These are phyloP conservation scores for Rhodotorula diobovata DNA, from an alignment of 768 basidiomycete species.

Conservation along the genomic window DNA sequence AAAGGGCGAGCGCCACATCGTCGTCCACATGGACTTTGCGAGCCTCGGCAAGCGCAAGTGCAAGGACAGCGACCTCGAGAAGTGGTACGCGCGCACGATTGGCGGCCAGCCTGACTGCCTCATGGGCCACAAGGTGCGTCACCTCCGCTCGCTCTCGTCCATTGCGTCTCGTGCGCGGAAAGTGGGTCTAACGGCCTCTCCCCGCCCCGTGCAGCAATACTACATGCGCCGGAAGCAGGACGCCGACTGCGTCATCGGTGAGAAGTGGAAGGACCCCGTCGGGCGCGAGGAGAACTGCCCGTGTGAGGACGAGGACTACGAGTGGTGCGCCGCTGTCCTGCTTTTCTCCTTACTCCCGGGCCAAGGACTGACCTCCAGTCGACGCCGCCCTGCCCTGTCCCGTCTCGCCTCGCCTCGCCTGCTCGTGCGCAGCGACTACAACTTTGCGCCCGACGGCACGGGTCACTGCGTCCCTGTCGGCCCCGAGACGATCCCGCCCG, in stretches of 20 bases:
- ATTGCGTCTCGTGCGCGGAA: background rate
- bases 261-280: conserved; percentile 82
- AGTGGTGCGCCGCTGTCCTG: conserved; percentile 62
- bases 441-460: conserved; percentile 68
- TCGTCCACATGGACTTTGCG: conserved; percentile 79
- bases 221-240: conserved; percentile 76
- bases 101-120: conserved; percentile 62
- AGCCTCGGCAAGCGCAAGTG: conserved; percentile 67
- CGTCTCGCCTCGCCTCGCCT: background rate
- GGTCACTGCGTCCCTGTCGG: conserved; percentile 73
- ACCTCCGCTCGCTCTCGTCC: too few relatives aligned
- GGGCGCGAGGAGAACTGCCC: conserved; percentile 71
- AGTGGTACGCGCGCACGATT: conserved; percentile 73
- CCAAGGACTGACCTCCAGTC: too few relatives aligned
- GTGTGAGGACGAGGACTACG: conserved; percentile 83
- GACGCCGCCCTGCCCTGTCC: too few relatives aligned
- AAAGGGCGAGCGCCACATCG: conserved; percentile 58
- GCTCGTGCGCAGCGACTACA: conserved; percentile 66
- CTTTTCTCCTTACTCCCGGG: conserved; percentile 20
- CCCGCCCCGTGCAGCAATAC: conserved; percentile 69
- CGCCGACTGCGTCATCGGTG: conserved; percentile 80
- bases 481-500: conserved; percentile 77
- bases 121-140: conserved; percentile 81
- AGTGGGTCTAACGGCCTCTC: background rate
- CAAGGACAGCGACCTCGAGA: conserved; percentile 66